Evolutionary conservation across 2,329 filamentous ascomycete genomes (phyloP).

Genomic region (Nannizzia gypsea): DNA sequence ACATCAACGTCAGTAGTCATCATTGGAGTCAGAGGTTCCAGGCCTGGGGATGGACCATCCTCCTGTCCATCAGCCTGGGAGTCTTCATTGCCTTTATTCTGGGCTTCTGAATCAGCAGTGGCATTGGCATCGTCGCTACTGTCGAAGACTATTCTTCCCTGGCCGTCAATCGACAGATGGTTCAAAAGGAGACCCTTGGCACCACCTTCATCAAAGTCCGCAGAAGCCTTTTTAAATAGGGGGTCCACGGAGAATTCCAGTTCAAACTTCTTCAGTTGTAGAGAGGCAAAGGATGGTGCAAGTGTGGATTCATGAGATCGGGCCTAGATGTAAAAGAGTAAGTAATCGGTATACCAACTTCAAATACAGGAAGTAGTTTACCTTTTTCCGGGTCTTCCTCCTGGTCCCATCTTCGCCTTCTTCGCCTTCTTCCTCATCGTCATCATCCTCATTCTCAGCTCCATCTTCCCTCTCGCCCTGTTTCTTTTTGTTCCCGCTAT

Average conservation of each 20-base stretch:
- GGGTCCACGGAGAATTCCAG: conserved; percentile 94
- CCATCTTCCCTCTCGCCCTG: conserved; percentile 51
- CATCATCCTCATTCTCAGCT: conserved; percentile 51
- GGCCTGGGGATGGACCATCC: conserved; percentile 29
- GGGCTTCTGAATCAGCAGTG: conserved; percentile 27
- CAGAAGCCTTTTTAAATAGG: conserved; percentile 97
- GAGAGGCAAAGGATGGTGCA: conserved; percentile 70
- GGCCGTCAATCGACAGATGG: conserved; percentile 86
- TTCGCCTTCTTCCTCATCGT: conserved; percentile 40
- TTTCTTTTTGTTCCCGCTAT: conserved; percentile 56
- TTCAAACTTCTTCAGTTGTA: conserved; percentile 95
- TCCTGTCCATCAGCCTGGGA: conserved; percentile 30
- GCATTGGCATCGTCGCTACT: conserved; percentile 74
- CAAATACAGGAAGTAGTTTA: conserved; percentile 23
- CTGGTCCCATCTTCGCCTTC: conserved; percentile 26
- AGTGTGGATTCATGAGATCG: conserved; percentile 87
- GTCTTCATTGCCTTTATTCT: conserved; percentile 16
- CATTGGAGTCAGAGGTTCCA: conserved; percentile 25
- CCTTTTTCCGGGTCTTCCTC: conserved; percentile 58
- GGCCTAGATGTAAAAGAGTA: conserved; percentile 34
- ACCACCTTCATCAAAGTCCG: conserved; percentile 95
- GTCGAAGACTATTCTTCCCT: conserved; percentile 92
- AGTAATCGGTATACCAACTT: neutral
- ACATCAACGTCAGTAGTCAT: conserved; percentile 67
- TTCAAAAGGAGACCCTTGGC: conserved; percentile 92